Evolutionary conservation across 208 protist genomes (phyloP).

Genomic region (Leishmania lainsoni): DNA sequence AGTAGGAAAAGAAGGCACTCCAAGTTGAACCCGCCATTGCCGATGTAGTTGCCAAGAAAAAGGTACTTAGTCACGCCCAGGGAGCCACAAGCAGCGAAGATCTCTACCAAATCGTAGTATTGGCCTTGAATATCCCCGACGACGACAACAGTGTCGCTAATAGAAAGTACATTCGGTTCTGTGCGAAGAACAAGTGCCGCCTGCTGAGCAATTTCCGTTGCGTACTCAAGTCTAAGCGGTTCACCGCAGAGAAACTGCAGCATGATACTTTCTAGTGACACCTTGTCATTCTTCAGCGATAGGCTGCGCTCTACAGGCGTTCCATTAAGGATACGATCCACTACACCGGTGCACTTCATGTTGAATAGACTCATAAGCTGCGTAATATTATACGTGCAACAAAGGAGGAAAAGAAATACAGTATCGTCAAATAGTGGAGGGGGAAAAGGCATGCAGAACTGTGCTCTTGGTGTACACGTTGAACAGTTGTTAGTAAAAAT

Average conservation of each 20-base stretch:
- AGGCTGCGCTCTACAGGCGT: neutral
- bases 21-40: slow-evolving; percentile 96
- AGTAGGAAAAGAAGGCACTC: slow-evolving; percentile 98
- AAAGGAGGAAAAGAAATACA: neutral
- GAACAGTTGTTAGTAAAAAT: neutral
- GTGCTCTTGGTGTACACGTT: neutral
- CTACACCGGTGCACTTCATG: neutral
- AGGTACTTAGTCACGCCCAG: slow-evolving; percentile 94
- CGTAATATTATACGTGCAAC: neutral
- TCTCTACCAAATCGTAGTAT: slow-evolving; percentile 90
- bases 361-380: neutral
- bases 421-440: too few species aligned
- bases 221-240: slow-evolving; percentile 48
- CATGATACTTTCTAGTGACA: slow-evolving; percentile 45
- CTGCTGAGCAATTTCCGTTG: slow-evolving; percentile 50
- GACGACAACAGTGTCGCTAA: slow-evolving; percentile 76
- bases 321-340: neutral
- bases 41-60: slow-evolving; percentile 99
- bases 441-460: too few species aligned
- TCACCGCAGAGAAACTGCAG: slow-evolving; percentile 71
- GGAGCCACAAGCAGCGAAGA: slow-evolving; percentile 71
- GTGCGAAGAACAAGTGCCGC: slow-evolving; percentile 57
- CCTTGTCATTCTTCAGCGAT: neutral
- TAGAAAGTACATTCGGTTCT: slow-evolving; percentile 61
- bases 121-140: slow-evolving; percentile 96